phyloP scores from a whole-genome alignment of 176 grass and related monocot species.

The Secale cereale region DNA sequence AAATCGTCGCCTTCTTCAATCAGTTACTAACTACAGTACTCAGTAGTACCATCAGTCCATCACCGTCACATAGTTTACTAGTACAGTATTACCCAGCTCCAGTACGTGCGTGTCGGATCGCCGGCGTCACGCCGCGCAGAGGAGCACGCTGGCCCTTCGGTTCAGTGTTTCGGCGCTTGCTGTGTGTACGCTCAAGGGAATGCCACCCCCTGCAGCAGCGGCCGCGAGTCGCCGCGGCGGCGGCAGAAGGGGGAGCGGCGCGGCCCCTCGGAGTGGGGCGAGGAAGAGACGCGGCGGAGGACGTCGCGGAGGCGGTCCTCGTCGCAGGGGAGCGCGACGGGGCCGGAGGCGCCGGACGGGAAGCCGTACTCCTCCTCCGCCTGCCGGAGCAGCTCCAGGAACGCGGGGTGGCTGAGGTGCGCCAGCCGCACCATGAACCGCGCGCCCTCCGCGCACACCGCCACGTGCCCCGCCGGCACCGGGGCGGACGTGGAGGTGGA shows the following conservation, averaged over 20 bases:
- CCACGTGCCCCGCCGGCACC: conserved; percentile 39
- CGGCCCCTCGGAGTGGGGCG: not conserved
- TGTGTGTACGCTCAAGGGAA: not conserved
- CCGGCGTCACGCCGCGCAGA: not conserved
- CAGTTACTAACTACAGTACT: too few species aligned
- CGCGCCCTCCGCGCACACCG: conserved; percentile 10
- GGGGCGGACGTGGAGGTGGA: not conserved
- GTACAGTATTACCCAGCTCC: too few species aligned
- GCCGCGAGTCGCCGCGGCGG: not conserved
- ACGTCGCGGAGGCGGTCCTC: conserved; percentile 35
- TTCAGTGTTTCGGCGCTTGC: too few species aligned
- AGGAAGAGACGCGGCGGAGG: conserved; percentile 22
- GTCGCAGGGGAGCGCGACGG: conserved; percentile 42
- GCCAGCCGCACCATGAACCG: conserved; percentile 47
- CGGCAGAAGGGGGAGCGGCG: too few species aligned
- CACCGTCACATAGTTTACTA: too few species aligned
- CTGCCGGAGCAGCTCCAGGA: conserved; percentile 33
- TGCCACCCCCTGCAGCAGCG: not conserved
- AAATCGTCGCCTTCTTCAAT: too few species aligned
- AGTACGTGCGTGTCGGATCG: too few species aligned
- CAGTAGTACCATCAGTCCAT: too few species aligned
- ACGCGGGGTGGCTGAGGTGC: conserved; percentile 42
- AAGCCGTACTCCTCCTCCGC: conserved; percentile 54
- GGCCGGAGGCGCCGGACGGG: conserved; percentile 3
- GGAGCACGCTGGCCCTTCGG: not conserved